These are phyloP conservation scores for Ogataea henricii DNA, from an alignment of 805 yeast species.

Conservation along the genomic window DNA sequence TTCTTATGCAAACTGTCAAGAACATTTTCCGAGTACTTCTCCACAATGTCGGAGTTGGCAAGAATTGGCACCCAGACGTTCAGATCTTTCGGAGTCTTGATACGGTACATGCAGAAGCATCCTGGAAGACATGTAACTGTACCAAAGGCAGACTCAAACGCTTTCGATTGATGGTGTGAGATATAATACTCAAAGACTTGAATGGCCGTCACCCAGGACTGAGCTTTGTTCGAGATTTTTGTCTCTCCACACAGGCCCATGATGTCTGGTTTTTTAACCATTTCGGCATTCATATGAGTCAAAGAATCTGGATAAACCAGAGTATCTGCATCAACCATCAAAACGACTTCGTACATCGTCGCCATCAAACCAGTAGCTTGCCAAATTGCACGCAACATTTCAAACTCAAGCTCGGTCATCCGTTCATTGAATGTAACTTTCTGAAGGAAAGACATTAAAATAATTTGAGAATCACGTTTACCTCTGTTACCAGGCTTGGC, in stretches of 20 bases:
- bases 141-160: constrained; percentile 93
- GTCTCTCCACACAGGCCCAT: constrained; percentile 98
- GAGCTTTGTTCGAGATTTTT: constrained; percentile 78
- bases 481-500: constrained; percentile 93
- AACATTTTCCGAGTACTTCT: constrained; percentile 84
- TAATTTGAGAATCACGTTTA: constrained; percentile 91
- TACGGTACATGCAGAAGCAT: constrained; percentile 89
- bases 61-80: constrained; percentile 92
- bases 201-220: constrained; percentile 88
- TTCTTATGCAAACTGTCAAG: constrained; percentile 83
- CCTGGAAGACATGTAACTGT: constrained; percentile 96
- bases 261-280: constrained; percentile 81
- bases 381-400: constrained; percentile 74
- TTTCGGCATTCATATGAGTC: constrained; percentile 87
- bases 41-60: constrained; percentile 92
- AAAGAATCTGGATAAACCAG: constrained; percentile 82
- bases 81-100: constrained; percentile 81
- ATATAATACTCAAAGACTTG: constrained; percentile 93
- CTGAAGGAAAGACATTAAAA: constrained; percentile 87
- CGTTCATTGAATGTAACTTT: constrained; percentile 88
- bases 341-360: constrained; percentile 73
- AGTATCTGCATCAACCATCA: constrained; percentile 97
- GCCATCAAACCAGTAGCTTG: constrained; percentile 83
- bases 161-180: constrained; percentile 92
- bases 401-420: constrained; percentile 89